Percentiles rank a stretch among this genome's conserved stretches.
Conservation (phyloP, 1,284 basidiomycete genomes). For the Rhizoctonia solani region DNA sequence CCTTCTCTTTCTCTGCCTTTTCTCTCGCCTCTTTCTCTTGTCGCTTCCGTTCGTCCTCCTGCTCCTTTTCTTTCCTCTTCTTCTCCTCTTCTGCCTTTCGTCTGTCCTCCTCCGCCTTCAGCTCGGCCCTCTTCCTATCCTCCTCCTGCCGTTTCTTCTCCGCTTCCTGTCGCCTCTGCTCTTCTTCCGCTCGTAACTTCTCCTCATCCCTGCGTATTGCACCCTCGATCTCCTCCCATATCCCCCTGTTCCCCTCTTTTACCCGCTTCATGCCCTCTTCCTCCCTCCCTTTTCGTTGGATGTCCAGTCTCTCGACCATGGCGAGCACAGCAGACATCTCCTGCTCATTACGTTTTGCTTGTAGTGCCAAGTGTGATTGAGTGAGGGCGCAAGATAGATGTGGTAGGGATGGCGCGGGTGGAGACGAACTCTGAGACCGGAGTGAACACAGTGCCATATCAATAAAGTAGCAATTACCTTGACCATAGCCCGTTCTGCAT, state of each 20-base stretch:
- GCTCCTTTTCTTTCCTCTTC: constrained; percentile 28
- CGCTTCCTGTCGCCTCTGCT: constrained; percentile 24
- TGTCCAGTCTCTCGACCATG: constrained; percentile 9
- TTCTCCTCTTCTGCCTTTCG: constrained; percentile 23
- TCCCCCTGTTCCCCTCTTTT: constrained; percentile 15
- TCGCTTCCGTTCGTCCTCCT: constrained; percentile 31
- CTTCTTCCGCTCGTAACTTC: constrained; percentile 44
- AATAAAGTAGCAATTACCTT: constrained; percentile 18
- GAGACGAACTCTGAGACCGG: constrained; percentile 7
- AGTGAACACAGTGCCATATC: background rate
- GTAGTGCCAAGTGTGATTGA: constrained; percentile 6
- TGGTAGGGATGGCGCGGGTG: constrained; percentile 24
- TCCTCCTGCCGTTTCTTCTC: constrained; percentile 34
- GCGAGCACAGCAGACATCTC: constrained; percentile 18
- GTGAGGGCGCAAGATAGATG: background rate
- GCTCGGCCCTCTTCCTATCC: constrained; percentile 36
- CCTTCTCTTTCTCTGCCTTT: constrained; percentile 39
- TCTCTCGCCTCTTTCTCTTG: constrained; percentile 18
- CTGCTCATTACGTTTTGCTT: constrained; percentile 26
- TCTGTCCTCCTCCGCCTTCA: background rate
- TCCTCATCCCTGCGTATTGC: constrained; percentile 56
- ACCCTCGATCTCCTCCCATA: constrained; percentile 21
- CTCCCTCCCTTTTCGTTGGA: constrained; percentile 26
- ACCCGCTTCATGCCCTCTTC: constrained; percentile 22
- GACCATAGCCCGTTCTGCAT: constrained; percentile 28